phyloP scores from a whole-genome alignment of 306 rosid genomes.

The Acacia acuminata region DNA sequence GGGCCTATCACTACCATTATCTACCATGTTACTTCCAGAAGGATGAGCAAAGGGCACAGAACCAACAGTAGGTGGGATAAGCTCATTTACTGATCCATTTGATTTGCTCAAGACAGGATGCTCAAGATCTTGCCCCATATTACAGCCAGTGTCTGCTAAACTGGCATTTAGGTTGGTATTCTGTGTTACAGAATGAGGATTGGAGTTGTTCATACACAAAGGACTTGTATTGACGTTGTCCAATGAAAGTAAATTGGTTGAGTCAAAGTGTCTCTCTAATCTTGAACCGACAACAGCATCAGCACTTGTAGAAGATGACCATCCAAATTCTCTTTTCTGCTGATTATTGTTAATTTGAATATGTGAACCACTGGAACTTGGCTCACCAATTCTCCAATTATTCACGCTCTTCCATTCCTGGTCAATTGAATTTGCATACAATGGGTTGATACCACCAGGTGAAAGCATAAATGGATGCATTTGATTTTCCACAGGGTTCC shows the following conservation, averaged over 20 bases:
- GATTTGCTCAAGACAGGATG: constrained; percentile 58
- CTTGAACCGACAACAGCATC: constrained; percentile 55
- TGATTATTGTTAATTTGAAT: constrained; percentile 49
- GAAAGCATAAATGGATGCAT: constrained; percentile 57
- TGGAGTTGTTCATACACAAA: constrained; percentile 53
- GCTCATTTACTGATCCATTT: constrained; percentile 59
- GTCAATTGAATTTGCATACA: constrained; percentile 55
- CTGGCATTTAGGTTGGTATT: constrained; percentile 69
- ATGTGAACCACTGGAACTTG: constrained; percentile 75
- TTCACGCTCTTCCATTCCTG: constrained; percentile 61
- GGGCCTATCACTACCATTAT: constrained; percentile 61
- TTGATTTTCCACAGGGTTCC: constrained; percentile 61
- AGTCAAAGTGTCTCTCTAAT: constrained; percentile 56
- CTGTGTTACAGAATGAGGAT: constrained; percentile 49
- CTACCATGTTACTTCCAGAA: constrained; percentile 51
- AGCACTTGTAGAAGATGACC: constrained; percentile 60
- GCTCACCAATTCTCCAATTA: constrained; percentile 86
- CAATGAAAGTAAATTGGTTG: constrained; percentile 52
- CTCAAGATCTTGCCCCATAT: constrained; percentile 48
- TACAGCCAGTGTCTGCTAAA: constrained; percentile 45
- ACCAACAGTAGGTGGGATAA: constrained; percentile 41
- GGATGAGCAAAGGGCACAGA: constrained; percentile 66
- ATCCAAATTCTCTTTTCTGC: constrained; percentile 72
- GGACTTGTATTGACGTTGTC: constrained; percentile 55
- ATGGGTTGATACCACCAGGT: constrained; percentile 56